A percentile compares a stretch with the other conserved stretches of the same genome.
Conservation (phyloP, 2,329 filamentous ascomycete species). For the Trichophyton equinum region DNA sequence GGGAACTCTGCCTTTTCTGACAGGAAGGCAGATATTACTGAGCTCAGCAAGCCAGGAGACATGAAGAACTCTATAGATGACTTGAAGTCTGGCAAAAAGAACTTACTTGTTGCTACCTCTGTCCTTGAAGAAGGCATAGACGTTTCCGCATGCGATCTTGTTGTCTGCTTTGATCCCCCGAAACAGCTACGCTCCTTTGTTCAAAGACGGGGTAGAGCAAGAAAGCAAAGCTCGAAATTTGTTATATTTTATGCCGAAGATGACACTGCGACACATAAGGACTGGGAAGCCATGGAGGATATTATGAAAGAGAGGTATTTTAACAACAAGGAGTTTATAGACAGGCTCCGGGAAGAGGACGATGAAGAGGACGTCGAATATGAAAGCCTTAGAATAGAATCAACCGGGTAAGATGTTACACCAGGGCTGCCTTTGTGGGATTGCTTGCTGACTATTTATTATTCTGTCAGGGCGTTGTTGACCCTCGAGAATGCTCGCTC, state of each 20-base stretch:
- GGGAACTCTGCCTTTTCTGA: slow-evolving; percentile 36
- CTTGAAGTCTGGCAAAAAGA: slow-evolving; percentile 41
- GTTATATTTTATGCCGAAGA: slow-evolving; percentile 37
- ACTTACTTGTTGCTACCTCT: slow-evolving; percentile 46
- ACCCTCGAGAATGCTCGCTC: slow-evolving; percentile 59
- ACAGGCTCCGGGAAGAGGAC: slow-evolving; percentile 38
- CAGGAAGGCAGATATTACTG: slow-evolving; percentile 37
- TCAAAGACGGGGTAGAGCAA: slow-evolving; percentile 52
- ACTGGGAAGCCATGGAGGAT: slow-evolving; percentile 56
- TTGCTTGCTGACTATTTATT: slow-evolving; percentile 6
- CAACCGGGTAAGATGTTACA: slow-evolving; percentile 29
- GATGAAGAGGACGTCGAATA: slow-evolving; percentile 30
- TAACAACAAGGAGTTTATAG: slow-evolving; percentile 45
- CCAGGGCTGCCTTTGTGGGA: neutral
- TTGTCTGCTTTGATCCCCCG: slow-evolving; percentile 52
- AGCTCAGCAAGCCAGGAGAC: slow-evolving; percentile 36
- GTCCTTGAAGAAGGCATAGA: slow-evolving; percentile 52
- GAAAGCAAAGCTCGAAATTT: slow-evolving; percentile 45
- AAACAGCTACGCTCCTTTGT: slow-evolving; percentile 52
- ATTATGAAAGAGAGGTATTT: slow-evolving; percentile 61
- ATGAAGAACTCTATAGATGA: slow-evolving; percentile 42
- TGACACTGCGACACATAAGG: slow-evolving; percentile 24
- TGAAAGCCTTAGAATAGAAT: slow-evolving; percentile 30
- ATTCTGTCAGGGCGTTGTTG: slow-evolving; percentile 46
- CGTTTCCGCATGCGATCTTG: slow-evolving; percentile 50